phyloP scores from a whole-genome alignment of 306 rosid genomes.

The Begonia fuchsioides region DNA sequence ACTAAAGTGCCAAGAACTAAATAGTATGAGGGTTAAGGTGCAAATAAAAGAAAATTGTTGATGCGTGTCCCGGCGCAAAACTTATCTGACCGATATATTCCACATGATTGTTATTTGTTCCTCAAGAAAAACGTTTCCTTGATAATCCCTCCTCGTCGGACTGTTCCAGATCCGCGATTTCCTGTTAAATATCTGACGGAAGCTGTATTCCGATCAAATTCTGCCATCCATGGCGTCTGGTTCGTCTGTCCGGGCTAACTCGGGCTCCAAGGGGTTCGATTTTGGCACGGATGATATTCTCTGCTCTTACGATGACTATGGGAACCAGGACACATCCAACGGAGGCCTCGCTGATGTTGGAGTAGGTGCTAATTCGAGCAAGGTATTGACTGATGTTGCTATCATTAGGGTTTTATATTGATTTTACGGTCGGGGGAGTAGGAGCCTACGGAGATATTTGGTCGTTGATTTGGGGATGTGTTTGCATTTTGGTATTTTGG shows the following conservation, averaged over 20 bases:
- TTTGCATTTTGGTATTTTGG: background rate
- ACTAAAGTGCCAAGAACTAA: background rate
- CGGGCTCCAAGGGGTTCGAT: slow-evolving; percentile 47
- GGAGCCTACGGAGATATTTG: background rate
- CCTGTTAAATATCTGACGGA: no score
- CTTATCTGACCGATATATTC: slow-evolving; percentile 7
- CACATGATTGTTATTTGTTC: no score
- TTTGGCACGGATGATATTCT: slow-evolving; percentile 58
- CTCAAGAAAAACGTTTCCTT: no score
- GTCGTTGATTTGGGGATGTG: slow-evolving; percentile 3
- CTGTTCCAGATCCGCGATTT: no score
- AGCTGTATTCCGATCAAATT: no score
- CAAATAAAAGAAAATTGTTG: slow-evolving; percentile 9
- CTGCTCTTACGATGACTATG: slow-evolving; percentile 45
- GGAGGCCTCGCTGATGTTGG: slow-evolving; percentile 39
- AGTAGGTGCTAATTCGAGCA: slow-evolving; percentile 27
- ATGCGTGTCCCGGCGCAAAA: background rate
- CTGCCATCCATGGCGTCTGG: slow-evolving; percentile 67
- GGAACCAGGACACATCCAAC: slow-evolving; percentile 39
- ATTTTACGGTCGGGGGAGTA: background rate
- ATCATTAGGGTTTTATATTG: background rate
- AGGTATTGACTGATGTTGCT: slow-evolving; percentile 29
- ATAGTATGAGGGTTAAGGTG: background rate
- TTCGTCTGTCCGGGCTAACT: slow-evolving; percentile 50
- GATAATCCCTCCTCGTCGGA: no score